Evolutionary conservation across 495 filamentous ascomycete genomes (phyloP).

Genomic region (Aspergillus campestris): DNA sequence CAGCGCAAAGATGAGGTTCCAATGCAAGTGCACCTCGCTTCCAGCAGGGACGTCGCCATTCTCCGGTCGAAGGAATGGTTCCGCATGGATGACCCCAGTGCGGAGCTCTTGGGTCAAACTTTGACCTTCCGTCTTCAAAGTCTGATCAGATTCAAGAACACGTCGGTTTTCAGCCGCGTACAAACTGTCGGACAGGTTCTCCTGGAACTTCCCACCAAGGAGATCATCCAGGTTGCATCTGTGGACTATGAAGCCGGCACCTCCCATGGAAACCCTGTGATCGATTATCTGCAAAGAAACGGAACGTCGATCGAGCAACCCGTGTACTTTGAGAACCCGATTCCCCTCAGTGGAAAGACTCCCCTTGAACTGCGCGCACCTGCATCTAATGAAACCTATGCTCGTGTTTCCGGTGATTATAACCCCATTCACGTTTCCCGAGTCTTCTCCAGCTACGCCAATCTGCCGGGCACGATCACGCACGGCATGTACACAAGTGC

Average conservation of each 20-base stretch:
- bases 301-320: slow-evolving; percentile 94
- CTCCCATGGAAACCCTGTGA: slow-evolving; percentile 92
- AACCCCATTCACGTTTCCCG: slow-evolving; percentile 98
- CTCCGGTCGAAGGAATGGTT: slow-evolving; percentile 97
- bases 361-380: slow-evolving; percentile 80
- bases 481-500: slow-evolving; percentile 99
- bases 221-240: slow-evolving; percentile 89
- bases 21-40: slow-evolving; percentile 82
- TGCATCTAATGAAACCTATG: slow-evolving; percentile 97
- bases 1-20: slow-evolving; percentile 93
- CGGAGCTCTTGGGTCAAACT: slow-evolving; percentile 82
- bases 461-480: slow-evolving; percentile 90
- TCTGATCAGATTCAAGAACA: slow-evolving; percentile 89
- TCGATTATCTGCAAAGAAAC: slow-evolving; percentile 89
- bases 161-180: slow-evolving; percentile 83
- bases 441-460: slow-evolving; percentile 91
- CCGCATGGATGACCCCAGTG: slow-evolving; percentile 66
- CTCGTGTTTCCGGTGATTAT: slow-evolving; percentile 93
- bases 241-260: slow-evolving; percentile 86
- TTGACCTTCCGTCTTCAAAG: slow-evolving; percentile 94
- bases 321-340: slow-evolving; percentile 93
- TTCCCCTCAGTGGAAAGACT: slow-evolving; percentile 88
- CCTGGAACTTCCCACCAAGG: slow-evolving; percentile 92
- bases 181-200: slow-evolving; percentile 90
- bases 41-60: slow-evolving; percentile 85